These are phyloP conservation scores for Hura crepitans DNA, from an alignment of 441 rosid genomes.

Conservation along the genomic window DNA sequence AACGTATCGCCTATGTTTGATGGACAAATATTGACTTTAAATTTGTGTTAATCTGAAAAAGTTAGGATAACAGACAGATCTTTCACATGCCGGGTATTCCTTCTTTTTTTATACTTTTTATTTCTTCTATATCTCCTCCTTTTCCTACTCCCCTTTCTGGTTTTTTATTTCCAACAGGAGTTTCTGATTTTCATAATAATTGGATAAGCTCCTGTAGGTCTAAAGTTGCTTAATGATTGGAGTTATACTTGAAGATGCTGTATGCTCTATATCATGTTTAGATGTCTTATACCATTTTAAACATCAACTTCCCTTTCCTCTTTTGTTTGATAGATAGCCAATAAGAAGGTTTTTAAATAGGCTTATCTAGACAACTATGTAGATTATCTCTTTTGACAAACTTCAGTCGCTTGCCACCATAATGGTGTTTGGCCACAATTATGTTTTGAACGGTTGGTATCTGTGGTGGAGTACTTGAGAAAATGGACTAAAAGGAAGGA, in stretches of 20 bases:
- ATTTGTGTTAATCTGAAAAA: conserved; percentile 1
- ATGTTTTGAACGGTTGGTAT: not conserved
- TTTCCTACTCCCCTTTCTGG: not conserved
- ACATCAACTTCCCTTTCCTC: not conserved
- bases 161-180: not conserved
- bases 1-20: not conserved
- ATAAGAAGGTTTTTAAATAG: not conserved
- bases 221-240: not conserved
- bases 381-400: not conserved
- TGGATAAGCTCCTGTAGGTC: too few species aligned
- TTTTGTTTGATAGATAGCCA: not conserved
- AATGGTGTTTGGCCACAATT: not conserved
- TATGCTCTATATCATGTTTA: not conserved
- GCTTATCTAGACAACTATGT: not conserved
- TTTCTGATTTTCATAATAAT: not conserved
- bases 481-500: not conserved
- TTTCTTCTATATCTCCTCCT: not conserved
- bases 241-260: not conserved
- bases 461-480: not conserved
- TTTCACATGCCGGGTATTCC: not conserved
- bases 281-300: not conserved
- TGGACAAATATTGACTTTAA: conserved; percentile 1
- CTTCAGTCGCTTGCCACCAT: not conserved
- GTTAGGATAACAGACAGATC: not conserved
- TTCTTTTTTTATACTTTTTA: not conserved